A percentile compares a stretch with the other conserved stretches of the same genome.
These are phyloP conservation scores for Cladosporium sp. DNA, from an alignment of 2,329 filamentous ascomycete species.

Conservation along the genomic window DNA sequence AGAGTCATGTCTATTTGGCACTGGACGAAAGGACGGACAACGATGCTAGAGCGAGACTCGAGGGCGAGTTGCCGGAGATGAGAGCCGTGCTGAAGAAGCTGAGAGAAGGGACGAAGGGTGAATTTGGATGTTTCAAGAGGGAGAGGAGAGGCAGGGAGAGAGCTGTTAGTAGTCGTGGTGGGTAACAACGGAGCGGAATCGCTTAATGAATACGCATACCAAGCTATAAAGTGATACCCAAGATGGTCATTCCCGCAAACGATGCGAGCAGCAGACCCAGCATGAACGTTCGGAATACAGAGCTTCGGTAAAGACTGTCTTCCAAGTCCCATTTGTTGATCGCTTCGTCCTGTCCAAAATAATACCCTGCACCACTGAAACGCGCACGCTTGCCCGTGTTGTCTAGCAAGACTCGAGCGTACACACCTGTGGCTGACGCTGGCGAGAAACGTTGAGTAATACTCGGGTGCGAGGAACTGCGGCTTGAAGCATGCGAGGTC, in stretches of 20 bases:
- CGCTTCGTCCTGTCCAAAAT: background rate
- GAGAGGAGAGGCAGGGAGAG: constrained; percentile 11
- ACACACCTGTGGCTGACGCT: background rate
- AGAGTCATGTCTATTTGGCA: constrained; percentile 88
- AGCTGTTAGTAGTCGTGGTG: background rate
- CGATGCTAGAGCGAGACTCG: constrained; percentile 71
- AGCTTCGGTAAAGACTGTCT: background rate
- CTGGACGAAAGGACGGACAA: constrained; percentile 87
- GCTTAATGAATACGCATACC: background rate
- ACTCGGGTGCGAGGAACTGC: too few species aligned
- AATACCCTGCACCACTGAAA: background rate
- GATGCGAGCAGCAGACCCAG: background rate
- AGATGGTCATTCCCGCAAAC: background rate
- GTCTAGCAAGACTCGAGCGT: background rate
- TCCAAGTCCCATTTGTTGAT: background rate
- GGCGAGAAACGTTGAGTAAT: background rate
- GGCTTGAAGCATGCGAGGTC: too few species aligned
- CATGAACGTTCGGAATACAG: background rate
- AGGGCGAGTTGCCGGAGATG: constrained; percentile 87
- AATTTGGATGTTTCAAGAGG: constrained; percentile 56
- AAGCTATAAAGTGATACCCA: background rate
- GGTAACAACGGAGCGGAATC: background rate
- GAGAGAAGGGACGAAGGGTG: constrained; percentile 73
- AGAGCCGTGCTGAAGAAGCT: constrained; percentile 78
- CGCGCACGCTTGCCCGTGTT: background rate